Percentiles rank a stretch among this genome's conserved stretches.
Conservation (phyloP, 2,329 filamentous ascomycete genomes). For the Simplicillium aogashimaense region DNA sequence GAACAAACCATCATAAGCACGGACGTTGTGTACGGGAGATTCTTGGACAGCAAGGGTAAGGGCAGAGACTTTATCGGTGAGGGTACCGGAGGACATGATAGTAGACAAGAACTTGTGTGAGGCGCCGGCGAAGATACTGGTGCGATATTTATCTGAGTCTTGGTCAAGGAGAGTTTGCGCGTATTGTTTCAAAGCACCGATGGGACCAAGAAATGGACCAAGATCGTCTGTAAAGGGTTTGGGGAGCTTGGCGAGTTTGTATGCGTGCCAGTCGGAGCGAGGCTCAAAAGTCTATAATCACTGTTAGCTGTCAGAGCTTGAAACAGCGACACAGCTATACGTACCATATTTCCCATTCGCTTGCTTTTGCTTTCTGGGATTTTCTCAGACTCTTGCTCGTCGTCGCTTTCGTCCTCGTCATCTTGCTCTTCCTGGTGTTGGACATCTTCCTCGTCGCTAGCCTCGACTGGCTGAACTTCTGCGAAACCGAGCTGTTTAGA, state of each 20-base stretch:
- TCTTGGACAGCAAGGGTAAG: constrained; percentile 91
- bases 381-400: constrained; percentile 15
- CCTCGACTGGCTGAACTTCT: constrained; percentile 21
- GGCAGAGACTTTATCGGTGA: constrained; percentile 94
- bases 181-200: constrained; percentile 52
- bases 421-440: constrained; percentile 17
- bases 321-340: constrained; percentile 8
- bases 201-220: constrained; percentile 29
- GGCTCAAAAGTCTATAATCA: constrained; percentile 42
- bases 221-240: constrained; percentile 33
- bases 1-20: constrained; percentile 78
- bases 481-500: constrained; percentile 28
- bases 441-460: constrained; percentile 25
- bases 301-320: constrained; percentile 22
- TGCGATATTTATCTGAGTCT: constrained; percentile 67
- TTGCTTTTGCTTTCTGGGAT: constrained; percentile 19
- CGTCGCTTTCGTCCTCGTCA: constrained; percentile 20
- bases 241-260: constrained; percentile 32
- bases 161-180: constrained; percentile 65
- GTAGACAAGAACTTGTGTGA: constrained; percentile 94
- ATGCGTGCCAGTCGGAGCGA: constrained; percentile 46
- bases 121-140: constrained; percentile 67
- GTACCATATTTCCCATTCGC: constrained; percentile 22
- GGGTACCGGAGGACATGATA: constrained; percentile 92
- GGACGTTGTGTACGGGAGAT: constrained; percentile 85